These are phyloP conservation scores for Cadophora malorum DNA, from an alignment of 2,329 filamentous ascomycete genomes.

Conservation along the genomic window DNA sequence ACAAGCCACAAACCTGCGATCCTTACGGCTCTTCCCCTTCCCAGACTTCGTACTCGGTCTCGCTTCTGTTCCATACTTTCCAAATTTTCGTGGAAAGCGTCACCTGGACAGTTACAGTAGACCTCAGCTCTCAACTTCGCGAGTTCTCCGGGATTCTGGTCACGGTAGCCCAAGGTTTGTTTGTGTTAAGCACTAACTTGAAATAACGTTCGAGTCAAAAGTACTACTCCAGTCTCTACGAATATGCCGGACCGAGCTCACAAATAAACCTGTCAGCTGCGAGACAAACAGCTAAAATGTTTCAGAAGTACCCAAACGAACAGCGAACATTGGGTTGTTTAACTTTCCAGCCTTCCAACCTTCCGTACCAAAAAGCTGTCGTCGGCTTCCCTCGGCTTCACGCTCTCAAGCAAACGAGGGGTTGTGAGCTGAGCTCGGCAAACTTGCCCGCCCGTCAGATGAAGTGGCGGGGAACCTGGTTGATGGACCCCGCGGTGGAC, in stretches of 20 bases:
- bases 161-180: neutral
- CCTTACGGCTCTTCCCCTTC: neutral
- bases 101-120: neutral
- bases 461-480: neutral
- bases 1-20: conserved; percentile 2
- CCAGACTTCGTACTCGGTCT: neutral
- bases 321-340: too few relatives aligned
- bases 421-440: neutral
- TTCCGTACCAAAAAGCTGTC: too few relatives aligned
- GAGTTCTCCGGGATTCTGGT: neutral
- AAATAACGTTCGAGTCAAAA: neutral
- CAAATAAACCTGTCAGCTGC: neutral
- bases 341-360: too few relatives aligned
- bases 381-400: neutral
- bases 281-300: neutral
- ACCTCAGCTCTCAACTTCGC: too few relatives aligned
- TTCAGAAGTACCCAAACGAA: too few relatives aligned
- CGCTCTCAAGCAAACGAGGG: neutral
- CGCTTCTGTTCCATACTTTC: neutral
- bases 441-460: too few relatives aligned
- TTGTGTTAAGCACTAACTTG: too few relatives aligned
- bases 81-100: neutral
- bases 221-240: neutral
- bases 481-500: too few relatives aligned
- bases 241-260: too few relatives aligned